Percentiles rank a stretch among this genome's conserved stretches.
phyloP scores from a whole-genome alignment of 2,329 filamentous ascomycete species.

The Camillea tinctor region DNA sequence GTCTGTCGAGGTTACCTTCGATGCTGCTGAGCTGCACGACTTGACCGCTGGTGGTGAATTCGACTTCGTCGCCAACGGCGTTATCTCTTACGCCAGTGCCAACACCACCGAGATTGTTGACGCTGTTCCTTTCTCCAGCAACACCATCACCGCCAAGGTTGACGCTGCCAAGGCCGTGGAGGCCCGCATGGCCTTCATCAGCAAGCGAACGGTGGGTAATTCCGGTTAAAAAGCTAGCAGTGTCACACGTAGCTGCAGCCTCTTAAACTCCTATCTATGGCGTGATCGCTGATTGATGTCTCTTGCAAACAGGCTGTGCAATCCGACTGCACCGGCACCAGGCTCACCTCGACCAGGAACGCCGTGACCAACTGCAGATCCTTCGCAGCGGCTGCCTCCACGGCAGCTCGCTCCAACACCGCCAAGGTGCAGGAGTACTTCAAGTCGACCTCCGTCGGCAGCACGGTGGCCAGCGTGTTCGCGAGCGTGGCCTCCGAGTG shows the following conservation, averaged over 20 bases:
- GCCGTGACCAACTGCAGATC: conserved; percentile 55
- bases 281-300: conserved; percentile 3
- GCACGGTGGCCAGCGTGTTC: conserved; percentile 42
- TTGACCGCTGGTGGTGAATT: conserved; percentile 52
- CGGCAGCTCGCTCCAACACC: conserved; percentile 60
- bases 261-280: not conserved
- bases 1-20: conserved; percentile 52
- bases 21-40: conserved; percentile 56
- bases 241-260: not conserved
- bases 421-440: conserved; percentile 65
- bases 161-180: conserved; percentile 54
- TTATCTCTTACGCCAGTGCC: conserved; percentile 53
- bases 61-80: conserved; percentile 54
- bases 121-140: conserved; percentile 56
- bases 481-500: conserved; percentile 52
- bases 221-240: not conserved
- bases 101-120: conserved; percentile 53
- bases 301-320: conserved; percentile 35
- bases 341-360: conserved; percentile 42
- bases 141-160: conserved; percentile 55
- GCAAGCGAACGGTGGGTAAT: conserved; percentile 45
- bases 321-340: conserved; percentile 52
- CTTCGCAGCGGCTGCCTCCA: conserved; percentile 48
- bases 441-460: conserved; percentile 44
- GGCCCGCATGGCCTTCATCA: conserved; percentile 45